A percentile compares a stretch with the other conserved stretches of the same genome.
Evolutionary conservation across 1,284 basidiomycete genomes (phyloP).

Genomic region (Cutaneotrichosporon arboriforme): DNA sequence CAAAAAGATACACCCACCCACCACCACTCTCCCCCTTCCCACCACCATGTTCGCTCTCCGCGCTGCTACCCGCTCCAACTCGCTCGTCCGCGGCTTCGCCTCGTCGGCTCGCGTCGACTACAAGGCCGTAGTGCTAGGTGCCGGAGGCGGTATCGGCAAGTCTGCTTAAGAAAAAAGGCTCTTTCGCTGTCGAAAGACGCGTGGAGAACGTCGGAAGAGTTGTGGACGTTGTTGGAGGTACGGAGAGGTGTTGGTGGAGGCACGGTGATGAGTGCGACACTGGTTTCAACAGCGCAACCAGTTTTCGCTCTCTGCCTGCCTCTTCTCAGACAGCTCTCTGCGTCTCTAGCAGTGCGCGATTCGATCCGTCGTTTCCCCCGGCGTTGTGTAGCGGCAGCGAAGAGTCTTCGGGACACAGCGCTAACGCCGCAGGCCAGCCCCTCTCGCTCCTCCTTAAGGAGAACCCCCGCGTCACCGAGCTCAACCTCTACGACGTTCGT

Average conservation of each 20-base stretch:
- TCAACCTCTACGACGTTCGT: slow-evolving; percentile 92
- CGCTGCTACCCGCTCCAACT: slow-evolving; percentile 20
- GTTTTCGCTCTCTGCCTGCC: too few species aligned
- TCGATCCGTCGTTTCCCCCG: background rate
- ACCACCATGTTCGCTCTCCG: slow-evolving; percentile 40
- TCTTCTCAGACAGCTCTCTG: background rate
- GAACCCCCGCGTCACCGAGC: slow-evolving; percentile 74
- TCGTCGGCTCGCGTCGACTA: slow-evolving; percentile 42
- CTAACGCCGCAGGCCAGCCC: slow-evolving; percentile 62
- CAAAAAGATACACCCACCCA: slow-evolving; percentile 14
- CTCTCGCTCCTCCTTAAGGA: slow-evolving; percentile 83
- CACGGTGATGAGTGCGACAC: background rate
- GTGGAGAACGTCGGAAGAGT: background rate
- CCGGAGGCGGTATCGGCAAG: slow-evolving; percentile 56
- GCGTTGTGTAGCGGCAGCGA: too few species aligned
- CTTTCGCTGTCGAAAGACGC: background rate
- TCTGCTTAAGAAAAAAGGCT: background rate
- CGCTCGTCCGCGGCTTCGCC: slow-evolving; percentile 44
- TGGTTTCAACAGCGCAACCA: background rate
- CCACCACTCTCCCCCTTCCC: too few species aligned
- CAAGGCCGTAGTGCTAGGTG: slow-evolving; percentile 49
- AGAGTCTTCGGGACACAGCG: too few species aligned
- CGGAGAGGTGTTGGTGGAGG: background rate
- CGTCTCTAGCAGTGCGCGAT: background rate
- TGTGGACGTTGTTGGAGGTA: background rate